phyloP scores from a whole-genome alignment of 1,284 basidiomycete species.

The Hortiboletus rubellus region DNA sequence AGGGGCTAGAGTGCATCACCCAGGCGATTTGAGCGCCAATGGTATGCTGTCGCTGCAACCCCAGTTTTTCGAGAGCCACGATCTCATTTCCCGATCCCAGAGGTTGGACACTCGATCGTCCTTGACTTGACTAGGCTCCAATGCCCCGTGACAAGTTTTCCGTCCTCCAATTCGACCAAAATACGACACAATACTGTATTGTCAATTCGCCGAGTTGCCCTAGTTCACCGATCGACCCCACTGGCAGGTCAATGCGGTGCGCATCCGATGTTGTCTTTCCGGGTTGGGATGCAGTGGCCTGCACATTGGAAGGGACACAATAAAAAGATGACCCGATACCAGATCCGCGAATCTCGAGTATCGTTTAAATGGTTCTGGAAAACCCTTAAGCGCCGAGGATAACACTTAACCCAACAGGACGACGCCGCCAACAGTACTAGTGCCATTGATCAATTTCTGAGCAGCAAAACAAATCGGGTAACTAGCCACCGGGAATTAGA shows the following conservation, averaged over 20 bases:
- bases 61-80: not conserved
- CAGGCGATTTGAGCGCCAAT: no score
- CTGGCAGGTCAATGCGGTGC: no score
- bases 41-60: not conserved
- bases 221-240: no score
- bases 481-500: constrained; percentile 33
- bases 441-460: constrained; percentile 35
- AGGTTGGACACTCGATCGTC: no score
- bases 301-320: no score
- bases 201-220: not conserved
- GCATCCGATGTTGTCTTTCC: no score
- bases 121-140: no score
- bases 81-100: not conserved
- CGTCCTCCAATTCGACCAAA: not conserved
- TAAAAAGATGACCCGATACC: constrained; percentile 1
- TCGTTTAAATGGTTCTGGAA: constrained; percentile 24
- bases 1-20: not conserved
- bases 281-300: no score
- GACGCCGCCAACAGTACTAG: constrained; percentile 14
- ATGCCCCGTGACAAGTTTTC: not conserved
- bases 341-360: constrained; percentile 36
- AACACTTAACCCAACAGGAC: constrained; percentile 34
- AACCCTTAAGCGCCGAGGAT: constrained; percentile 29
- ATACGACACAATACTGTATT: no score
- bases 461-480: constrained; percentile 27